Conservation (phyloP, 2,329 filamentous ascomycete species). For the Diaporthe vexans region DNA sequence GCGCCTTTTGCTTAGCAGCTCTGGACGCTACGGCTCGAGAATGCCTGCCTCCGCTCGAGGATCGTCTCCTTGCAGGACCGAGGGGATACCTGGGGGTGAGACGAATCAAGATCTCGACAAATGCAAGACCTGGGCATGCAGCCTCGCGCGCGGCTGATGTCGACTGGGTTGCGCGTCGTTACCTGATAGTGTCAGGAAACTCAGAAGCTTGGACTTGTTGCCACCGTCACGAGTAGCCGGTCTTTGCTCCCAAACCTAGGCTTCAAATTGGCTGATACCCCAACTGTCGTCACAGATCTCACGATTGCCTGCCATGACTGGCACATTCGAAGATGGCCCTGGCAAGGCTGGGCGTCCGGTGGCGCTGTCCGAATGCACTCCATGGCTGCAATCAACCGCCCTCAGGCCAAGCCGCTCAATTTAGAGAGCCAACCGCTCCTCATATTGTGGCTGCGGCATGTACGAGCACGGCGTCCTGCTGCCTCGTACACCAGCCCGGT, state of each 20-base stretch:
- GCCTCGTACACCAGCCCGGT: neutral
- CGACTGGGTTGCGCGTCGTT: neutral
- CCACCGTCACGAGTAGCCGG: neutral
- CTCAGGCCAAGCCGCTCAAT: slow-evolving; percentile 1
- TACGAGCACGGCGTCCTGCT: slow-evolving; percentile 6
- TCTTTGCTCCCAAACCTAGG: neutral
- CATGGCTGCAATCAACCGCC: neutral
- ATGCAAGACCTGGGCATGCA: neutral
- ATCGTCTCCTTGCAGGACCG: slow-evolving; percentile 7
- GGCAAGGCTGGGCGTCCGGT: slow-evolving; percentile 1
- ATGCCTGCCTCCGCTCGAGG: slow-evolving; percentile 6
- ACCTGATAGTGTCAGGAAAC: neutral
- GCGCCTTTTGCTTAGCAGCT: neutral
- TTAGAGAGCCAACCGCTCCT: no score
- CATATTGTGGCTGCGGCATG: neutral
- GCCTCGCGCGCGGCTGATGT: neutral
- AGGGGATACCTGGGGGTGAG: neutral
- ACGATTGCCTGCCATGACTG: neutral
- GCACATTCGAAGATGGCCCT: neutral
- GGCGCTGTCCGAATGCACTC: neutral
- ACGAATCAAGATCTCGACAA: neutral
- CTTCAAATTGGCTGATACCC: slow-evolving; percentile 13
- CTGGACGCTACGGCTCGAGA: slow-evolving; percentile 25
- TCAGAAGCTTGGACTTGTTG: neutral
- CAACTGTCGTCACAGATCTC: neutral